Base-by-base conservation (phyloP, 768 basidiomycete genomes). In the Lyophyllum shimeji region DNA sequence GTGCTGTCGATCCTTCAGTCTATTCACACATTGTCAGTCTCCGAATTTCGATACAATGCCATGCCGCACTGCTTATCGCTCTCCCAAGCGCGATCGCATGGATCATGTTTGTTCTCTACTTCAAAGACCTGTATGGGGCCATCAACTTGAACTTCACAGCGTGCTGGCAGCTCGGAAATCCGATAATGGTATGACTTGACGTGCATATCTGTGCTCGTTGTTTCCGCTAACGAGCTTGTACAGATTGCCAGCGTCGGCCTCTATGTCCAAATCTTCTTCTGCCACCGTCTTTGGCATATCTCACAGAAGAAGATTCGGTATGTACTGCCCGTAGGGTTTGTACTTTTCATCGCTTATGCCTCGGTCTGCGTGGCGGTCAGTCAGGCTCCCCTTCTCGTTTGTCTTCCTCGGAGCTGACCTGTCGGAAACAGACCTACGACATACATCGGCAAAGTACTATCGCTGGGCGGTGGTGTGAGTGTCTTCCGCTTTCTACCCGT, bases 221-320 rank as follows among this genome's bases (percentile, higher is more conserved):
- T 3, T 27, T 29, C 29, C 23, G 25, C 53, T 9, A 33, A 17
- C 49, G 1, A 15, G 17, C 34, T 27, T 15, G 7, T 8, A 9
- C 43, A 73, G 72, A 67, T 70, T 8, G 70, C 70, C 11, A 51
- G 56, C n/a, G 68, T 72, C 18, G 70, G 65, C 21, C 43, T 67
- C 17, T 72, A 71, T 52, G 71, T 74, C 24, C 72, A 74, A 51
- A 39, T 56, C 6, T 74, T 66, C 56, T 74, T 70, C 54, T 67
- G 65, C 46, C 63, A 64, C 45, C 67, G 72, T 11, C 65, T 74
- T 20, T 71, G 58, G 52, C 53, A 58, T n/a, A 69, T 72, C 24
- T 69, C 71, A 2, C 61, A 59, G n/a, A 62, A 58, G 18, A 62
- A 55, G 5, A 51, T 52, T 48, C 67, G 56, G 51, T 59, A 67